Conservation (phyloP, 2,329 filamentous ascomycete species). For the Fusarium udum region DNA sequence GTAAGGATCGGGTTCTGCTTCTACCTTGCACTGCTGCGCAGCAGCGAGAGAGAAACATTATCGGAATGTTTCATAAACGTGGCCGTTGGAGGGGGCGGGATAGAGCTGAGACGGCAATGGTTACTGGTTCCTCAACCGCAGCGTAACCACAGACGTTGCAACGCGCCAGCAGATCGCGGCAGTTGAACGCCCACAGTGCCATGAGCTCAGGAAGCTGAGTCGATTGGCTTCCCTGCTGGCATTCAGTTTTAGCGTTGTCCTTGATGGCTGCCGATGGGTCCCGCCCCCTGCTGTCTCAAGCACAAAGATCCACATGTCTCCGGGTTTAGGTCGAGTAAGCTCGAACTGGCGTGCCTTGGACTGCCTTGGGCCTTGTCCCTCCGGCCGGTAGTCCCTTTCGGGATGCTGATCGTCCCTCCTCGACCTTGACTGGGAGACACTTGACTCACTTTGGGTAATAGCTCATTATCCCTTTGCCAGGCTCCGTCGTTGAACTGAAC, state of each 20-base stretch:
- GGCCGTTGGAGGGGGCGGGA: constrained; percentile 7
- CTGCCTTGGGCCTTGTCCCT: constrained; percentile 36
- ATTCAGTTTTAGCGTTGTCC: constrained; percentile 38
- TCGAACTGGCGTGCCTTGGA: constrained; percentile 35
- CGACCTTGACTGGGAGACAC: constrained; percentile 36
- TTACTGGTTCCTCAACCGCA: constrained; percentile 36
- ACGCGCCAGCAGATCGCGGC: constrained; percentile 41
- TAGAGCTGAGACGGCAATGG: constrained; percentile 17
- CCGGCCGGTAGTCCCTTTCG: constrained; percentile 43
- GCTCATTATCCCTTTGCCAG: constrained; percentile 30
- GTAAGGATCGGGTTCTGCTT: constrained; percentile 14
- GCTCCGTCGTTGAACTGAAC: constrained; percentile 31
- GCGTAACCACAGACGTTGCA: constrained; percentile 38
- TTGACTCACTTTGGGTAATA: constrained; percentile 41
- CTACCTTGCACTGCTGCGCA: not conserved
- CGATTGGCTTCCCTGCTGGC: constrained; percentile 33
- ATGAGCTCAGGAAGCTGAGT: constrained; percentile 35
- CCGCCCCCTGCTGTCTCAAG: constrained; percentile 40
- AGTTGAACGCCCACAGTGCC: constrained; percentile 41
- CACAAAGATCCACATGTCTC: constrained; percentile 36
- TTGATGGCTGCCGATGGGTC: constrained; percentile 43
- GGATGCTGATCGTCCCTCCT: constrained; percentile 41
- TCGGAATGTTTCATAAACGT: constrained; percentile 25
- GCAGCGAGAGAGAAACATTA: constrained; percentile 4
- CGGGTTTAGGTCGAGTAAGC: constrained; percentile 40